Percentiles rank a stretch among this genome's conserved stretches.
Evolutionary conservation across 306 rosid genomes (phyloP).

Genomic region (Hylodesmum podocarpum): DNA sequence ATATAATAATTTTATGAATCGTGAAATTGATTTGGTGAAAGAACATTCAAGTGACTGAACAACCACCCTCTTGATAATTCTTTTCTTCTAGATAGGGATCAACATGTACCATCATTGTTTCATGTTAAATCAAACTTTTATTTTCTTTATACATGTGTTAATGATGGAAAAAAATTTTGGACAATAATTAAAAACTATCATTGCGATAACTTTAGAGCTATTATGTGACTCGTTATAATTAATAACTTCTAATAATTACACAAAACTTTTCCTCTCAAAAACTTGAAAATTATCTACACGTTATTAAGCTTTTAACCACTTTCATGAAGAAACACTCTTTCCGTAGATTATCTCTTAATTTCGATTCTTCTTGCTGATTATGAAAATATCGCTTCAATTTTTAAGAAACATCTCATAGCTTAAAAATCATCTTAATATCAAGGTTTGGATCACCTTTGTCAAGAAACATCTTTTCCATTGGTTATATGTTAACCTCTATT

Average conservation of each 20-base stretch:
- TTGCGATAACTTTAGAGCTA: not conserved
- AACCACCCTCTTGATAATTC: not conserved
- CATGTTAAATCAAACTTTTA: not conserved
- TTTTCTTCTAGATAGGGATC: not conserved
- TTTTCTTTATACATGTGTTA: not conserved
- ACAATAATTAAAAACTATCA: not conserved
- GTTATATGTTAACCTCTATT: no score
- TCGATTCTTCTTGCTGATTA: no score
- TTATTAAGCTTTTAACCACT: no score
- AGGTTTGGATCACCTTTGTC: no score
- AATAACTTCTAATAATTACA: not conserved
- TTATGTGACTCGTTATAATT: not conserved
- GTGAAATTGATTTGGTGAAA: slow-evolving; percentile 5
- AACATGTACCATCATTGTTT: not conserved
- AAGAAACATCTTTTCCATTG: no score
- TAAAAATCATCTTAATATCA: no score
- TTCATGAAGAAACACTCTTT: no score
- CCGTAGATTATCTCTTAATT: no score
- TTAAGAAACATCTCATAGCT: no score
- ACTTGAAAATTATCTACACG: no score
- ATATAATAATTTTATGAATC: not conserved
- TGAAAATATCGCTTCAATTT: no score
- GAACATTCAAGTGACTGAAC: slow-evolving; percentile 20
- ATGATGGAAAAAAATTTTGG: not conserved
- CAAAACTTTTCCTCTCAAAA: no score